A percentile compares a stretch with the other conserved stretches of the same genome.
Evolutionary conservation across 306 rosid species (phyloP).

Genomic region (Lotus japonicus): DNA sequence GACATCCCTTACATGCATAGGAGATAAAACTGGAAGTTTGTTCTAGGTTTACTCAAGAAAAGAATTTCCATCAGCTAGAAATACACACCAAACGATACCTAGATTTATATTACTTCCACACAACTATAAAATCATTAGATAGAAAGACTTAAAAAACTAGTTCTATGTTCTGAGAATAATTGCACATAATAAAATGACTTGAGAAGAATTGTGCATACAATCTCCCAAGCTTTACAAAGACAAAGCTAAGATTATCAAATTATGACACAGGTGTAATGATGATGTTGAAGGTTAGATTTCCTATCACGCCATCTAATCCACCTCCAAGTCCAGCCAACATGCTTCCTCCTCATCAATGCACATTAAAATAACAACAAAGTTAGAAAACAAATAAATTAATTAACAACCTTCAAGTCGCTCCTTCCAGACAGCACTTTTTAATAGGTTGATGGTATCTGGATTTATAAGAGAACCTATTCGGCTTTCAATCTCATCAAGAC

Average conservation of each 20-base stretch:
- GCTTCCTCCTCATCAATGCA: not conserved
- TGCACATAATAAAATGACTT: not conserved
- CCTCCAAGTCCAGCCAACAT: not conserved
- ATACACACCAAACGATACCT: not conserved
- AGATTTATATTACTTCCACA: not conserved
- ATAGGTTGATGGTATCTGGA: conserved; percentile 62
- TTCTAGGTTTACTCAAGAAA: not conserved
- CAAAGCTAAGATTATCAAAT: not conserved
- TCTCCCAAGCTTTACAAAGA: not conserved
- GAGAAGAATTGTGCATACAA: not conserved
- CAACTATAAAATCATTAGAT: not conserved
- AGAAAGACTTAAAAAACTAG: not conserved
- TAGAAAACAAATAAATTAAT: not conserved
- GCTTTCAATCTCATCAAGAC: conserved; percentile 95
- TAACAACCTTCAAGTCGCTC: conserved; percentile 93
- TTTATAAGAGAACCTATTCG: conserved; percentile 78
- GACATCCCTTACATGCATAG: too few relatives aligned
- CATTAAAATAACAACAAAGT: not conserved
- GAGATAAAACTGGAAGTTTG: too few relatives aligned
- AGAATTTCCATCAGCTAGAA: not conserved
- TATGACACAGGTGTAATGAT: not conserved
- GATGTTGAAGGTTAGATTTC: not conserved
- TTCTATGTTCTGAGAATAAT: not conserved
- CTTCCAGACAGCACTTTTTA: conserved; percentile 91
- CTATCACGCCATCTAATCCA: not conserved